Conservation (phyloP, 176 grass and related monocot genomes). For the Oryza glaberrima region DNA sequence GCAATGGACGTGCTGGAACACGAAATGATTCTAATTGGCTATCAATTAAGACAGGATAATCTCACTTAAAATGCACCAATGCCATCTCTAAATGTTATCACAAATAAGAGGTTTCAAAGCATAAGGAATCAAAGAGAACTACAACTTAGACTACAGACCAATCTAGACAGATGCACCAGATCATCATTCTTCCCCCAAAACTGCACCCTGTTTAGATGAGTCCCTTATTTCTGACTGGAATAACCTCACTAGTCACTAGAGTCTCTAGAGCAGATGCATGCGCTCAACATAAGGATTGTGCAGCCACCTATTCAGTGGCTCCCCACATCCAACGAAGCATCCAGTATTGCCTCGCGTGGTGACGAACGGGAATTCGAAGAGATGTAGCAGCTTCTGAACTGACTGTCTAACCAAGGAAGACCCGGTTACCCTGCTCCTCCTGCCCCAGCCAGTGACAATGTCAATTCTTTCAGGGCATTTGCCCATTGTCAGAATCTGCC, state of each 20-base stretch:
- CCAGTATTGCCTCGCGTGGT: conserved; percentile 68
- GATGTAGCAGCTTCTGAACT: conserved; percentile 76
- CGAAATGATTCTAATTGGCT: not conserved
- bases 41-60: conserved; percentile 4
- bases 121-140: conserved; percentile 17
- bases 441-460: conserved; percentile 93
- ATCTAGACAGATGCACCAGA: conserved; percentile 29
- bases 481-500: conserved; percentile 62
- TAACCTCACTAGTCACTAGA: conserved; percentile 11
- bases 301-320: conserved; percentile 84
- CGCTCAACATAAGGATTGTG: conserved; percentile 93
- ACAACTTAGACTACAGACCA: conserved; percentile 31
- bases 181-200: conserved; percentile 66
- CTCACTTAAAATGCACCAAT: conserved; percentile 13
- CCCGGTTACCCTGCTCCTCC: conserved; percentile 90
- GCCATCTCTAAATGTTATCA: conserved; percentile 31
- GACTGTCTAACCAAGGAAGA: conserved; percentile 75
- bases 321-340: conserved; percentile 83
- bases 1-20: conserved; percentile 13
- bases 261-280: conserved; percentile 81
- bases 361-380: conserved; percentile 79
- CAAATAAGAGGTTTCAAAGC: conserved; percentile 36
- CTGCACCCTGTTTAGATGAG: conserved; percentile 38
- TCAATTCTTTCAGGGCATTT: conserved; percentile 66
- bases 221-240: conserved; percentile 23